These are phyloP conservation scores for Aphanocladium album DNA, from an alignment of 2,329 filamentous ascomycete species.

Conservation along the genomic window DNA sequence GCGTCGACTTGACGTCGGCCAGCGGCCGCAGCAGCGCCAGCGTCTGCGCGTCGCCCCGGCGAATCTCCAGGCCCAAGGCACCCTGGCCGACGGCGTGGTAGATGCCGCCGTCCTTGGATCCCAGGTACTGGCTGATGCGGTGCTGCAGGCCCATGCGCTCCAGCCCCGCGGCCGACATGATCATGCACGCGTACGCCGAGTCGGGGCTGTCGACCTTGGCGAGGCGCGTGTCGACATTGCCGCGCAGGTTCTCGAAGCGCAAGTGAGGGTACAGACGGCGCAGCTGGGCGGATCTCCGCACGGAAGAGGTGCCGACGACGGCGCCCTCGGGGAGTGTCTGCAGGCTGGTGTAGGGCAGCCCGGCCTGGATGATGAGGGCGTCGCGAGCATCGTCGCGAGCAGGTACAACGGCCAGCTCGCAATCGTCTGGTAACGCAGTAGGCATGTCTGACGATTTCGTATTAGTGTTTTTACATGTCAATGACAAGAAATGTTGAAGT, in stretches of 20 bases:
- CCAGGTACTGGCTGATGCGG: conserved; percentile 76
- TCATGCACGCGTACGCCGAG: conserved; percentile 69
- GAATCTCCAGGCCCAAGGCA: conserved; percentile 78
- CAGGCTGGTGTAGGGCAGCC: conserved; percentile 57
- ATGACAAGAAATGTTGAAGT: background rate
- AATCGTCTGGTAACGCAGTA: conserved; percentile 71
- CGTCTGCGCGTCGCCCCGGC: conserved; percentile 62
- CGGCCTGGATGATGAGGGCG: conserved; percentile 51
- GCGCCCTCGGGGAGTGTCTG: conserved; percentile 71
- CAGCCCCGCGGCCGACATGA: conserved; percentile 85
- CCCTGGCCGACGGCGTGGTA: conserved; percentile 93
- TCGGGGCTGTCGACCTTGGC: conserved; percentile 78
- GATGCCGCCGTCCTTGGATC: conserved; percentile 66
- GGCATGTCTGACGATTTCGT: conserved; percentile 69
- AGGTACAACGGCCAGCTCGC: conserved; percentile 70
- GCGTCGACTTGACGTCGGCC: conserved; percentile 58
- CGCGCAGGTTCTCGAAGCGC: conserved; percentile 75
- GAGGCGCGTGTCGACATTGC: conserved; percentile 86
- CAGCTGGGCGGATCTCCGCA: conserved; percentile 83
- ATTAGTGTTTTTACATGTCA: background rate
- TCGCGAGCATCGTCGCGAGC: conserved; percentile 75
- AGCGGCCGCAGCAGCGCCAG: conserved; percentile 58
- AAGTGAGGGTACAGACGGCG: conserved; percentile 71
- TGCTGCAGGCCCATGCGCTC: conserved; percentile 64
- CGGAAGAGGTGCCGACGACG: conserved; percentile 84